These are phyloP conservation scores for Goffeauzyma gilvescens DNA, from an alignment of 768 basidiomycete species.

Conservation along the genomic window DNA sequence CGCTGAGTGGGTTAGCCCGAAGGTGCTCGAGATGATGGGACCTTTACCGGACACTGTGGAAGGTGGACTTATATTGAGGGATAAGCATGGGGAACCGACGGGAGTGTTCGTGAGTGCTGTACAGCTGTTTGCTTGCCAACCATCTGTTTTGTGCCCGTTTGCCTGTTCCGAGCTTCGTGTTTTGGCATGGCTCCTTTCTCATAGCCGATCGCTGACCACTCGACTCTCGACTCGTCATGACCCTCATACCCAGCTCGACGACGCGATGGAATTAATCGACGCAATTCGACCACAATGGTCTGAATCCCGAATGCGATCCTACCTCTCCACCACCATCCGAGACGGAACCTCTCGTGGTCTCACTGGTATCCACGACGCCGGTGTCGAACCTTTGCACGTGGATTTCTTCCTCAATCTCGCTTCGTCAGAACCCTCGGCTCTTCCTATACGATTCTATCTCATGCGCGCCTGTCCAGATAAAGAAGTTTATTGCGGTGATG, in stretches of 20 bases:
- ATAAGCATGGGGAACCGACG: conserved; percentile 46
- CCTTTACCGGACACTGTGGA: conserved; percentile 45
- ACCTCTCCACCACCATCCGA: conserved; percentile 44
- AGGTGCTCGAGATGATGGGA: conserved; percentile 43
- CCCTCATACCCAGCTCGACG: conserved; percentile 41
- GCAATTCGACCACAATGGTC: conserved; percentile 44
- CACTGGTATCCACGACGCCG: conserved; percentile 74
- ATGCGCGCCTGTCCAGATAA: conserved; percentile 31
- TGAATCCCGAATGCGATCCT: conserved; percentile 41
- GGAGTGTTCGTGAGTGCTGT: conserved; percentile 36
- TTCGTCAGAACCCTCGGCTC: not conserved
- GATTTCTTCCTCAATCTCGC: conserved; percentile 39
- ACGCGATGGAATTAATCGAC: conserved; percentile 57
- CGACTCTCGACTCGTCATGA: not conserved
- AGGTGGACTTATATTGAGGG: conserved; percentile 59
- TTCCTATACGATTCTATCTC: conserved; percentile 31
- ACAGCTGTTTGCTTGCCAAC: not conserved
- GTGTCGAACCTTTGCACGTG: conserved; percentile 38
- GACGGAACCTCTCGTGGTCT: conserved; percentile 63
- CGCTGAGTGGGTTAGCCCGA: conserved; percentile 65
- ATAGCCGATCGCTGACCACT: too few relatives aligned
- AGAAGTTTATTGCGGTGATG: conserved; percentile 48
- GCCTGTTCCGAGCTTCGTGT: too few relatives aligned
- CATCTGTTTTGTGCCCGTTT: conserved; percentile 4
- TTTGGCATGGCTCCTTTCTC: too few relatives aligned